Base-by-base conservation (phyloP, 2,329 filamentous ascomycete genomes). In the Byssochlamys sp. region DNA sequence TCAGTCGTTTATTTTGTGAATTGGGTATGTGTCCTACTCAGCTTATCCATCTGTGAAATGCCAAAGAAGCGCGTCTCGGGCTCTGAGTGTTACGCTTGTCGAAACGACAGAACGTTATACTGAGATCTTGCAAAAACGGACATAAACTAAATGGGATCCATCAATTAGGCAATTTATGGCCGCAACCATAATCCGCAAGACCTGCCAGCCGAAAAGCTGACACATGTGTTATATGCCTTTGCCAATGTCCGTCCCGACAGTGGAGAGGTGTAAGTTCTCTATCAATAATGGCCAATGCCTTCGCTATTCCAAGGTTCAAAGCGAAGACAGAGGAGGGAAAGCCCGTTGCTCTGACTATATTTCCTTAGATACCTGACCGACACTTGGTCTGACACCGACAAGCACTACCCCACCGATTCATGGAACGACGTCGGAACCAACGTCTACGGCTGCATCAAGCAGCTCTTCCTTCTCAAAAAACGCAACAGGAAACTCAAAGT, bases 181-280 rank as follows among this genome's bases (percentile, higher is more conserved):
- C 84, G 91, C 58, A 88, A 91, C 67, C 88, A 94, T 70, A 81
- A 84, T 12, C 90, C 91, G 0, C 88, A 94, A 68, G 85, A 94
- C 68, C 80, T 96, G 1, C 89, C 89, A 0, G 85, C 82, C 2
- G 83, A 91, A 56, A 88, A 90, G 60, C 81, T 96, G 33, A 96
- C 91, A 0, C 91, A 96, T 69, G 75, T 96, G 6, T 82, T 96
- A 14, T 96, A 95, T 65, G 81, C 91, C 9, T 96, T 96, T 74
- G 91, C 89, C 67, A 94, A 96, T 71, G 84, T 95, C 58, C 82
- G 84, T 1, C 82, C 85, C 2, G 89, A 91, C 3, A 84, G 81
- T 48, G 91, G 91, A 55, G 89, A 94, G 76, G 89, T 92, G 77
- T 88, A 78, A 61, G 68, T 61, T n/a, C 52, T 35, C n/a, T 35